Evolutionary conservation across 768 basidiomycete species (phyloP).

Genomic region (Rhodosporidiobolus odoratus): DNA sequence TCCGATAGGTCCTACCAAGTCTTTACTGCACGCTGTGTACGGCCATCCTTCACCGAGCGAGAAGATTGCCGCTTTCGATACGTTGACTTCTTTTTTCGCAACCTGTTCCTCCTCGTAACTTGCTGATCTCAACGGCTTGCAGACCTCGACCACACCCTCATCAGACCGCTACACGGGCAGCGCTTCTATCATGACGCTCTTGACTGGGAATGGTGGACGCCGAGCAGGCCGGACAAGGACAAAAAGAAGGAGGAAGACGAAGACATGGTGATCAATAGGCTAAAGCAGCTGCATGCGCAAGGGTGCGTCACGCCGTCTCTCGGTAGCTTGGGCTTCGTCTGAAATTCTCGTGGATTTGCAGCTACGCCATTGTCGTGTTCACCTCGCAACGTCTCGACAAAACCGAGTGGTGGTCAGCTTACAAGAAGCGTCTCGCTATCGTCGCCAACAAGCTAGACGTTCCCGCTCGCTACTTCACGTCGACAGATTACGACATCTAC

Average conservation of each 20-base stretch:
- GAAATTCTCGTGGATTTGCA: neutral
- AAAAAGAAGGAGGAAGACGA: neutral
- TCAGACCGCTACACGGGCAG: neutral
- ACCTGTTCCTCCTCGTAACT: neutral
- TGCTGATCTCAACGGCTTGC: neutral
- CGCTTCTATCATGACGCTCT: no score
- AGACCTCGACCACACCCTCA: conserved; percentile 9
- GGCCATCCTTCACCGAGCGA: neutral
- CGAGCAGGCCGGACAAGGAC: neutral
- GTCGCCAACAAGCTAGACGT: conserved; percentile 20
- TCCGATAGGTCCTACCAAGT: neutral
- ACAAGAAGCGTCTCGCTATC: neutral
- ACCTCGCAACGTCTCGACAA: conserved; percentile 22
- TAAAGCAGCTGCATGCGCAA: neutral
- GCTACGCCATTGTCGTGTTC: conserved; percentile 42
- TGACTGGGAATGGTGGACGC: neutral
- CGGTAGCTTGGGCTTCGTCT: neutral
- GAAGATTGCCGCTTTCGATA: conserved; percentile 13
- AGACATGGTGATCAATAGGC: neutral
- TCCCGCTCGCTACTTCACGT: conserved; percentile 46
- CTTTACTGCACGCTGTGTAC: conserved; percentile 10
- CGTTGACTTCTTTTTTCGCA: neutral
- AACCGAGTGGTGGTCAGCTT: neutral
- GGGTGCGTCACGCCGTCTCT: neutral
- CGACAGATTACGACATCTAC: conserved; percentile 45